Conservation (phyloP, 257 asterid genomes). For the Lycium ferocissimum region DNA sequence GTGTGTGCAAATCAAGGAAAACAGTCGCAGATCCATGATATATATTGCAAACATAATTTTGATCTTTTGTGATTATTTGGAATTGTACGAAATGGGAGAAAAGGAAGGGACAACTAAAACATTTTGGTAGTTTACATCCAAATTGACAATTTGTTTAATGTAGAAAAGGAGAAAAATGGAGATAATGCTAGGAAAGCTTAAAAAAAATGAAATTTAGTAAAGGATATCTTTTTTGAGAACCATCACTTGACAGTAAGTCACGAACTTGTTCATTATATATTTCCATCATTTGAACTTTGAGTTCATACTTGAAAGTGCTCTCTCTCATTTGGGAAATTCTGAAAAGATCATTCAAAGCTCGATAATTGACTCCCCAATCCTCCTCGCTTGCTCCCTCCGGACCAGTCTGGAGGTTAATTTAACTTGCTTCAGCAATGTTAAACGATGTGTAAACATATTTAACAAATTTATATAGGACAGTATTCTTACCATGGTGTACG, state of each 20-base stretch:
- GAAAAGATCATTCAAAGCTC: constrained; percentile 88
- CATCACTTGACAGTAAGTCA: constrained; percentile 79
- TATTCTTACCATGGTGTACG: constrained; percentile 84
- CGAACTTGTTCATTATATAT: constrained; percentile 97
- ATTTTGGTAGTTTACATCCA: neutral
- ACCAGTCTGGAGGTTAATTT: constrained; percentile 63
- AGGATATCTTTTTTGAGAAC: constrained; percentile 84
- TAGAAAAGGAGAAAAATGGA: constrained; percentile 11
- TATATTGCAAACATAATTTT: neutral
- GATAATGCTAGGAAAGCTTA: neutral
- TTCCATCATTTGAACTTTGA: constrained; percentile 95
- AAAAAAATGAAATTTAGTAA: constrained; percentile 7
- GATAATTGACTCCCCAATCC: constrained; percentile 94
- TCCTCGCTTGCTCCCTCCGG: constrained; percentile 85
- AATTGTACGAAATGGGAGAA: neutral
- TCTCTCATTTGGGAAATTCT: constrained; percentile 66
- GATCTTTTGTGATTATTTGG: neutral
- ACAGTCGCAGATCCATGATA: constrained; percentile 24
- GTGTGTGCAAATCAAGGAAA: constrained; percentile 87
- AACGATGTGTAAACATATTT: neutral
- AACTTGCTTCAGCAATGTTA: constrained; percentile 33
- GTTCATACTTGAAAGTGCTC: constrained; percentile 63
- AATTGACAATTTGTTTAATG: neutral
- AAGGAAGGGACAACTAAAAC: neutral
- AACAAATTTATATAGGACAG: neutral